Conservation (phyloP, 2,329 filamentous ascomycete genomes). For the Verticillium zaregamsianum region DNA sequence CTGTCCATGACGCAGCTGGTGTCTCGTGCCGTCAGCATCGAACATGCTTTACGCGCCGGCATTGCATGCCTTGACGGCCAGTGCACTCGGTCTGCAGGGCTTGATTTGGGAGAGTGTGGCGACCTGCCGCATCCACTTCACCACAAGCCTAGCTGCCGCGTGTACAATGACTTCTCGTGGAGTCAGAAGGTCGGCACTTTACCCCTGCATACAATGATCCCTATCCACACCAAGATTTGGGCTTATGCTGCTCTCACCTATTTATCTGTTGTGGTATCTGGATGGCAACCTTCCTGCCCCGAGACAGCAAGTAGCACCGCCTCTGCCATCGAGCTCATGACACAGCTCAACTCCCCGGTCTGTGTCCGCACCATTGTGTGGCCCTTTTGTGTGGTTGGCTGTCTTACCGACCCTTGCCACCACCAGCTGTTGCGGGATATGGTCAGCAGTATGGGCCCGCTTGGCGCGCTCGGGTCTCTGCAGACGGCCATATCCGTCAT, state of each 20-base stretch:
- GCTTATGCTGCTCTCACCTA: slow-evolving; percentile 43
- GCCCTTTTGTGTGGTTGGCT: slow-evolving; percentile 38
- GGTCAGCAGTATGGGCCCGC: slow-evolving; percentile 33
- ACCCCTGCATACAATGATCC: slow-evolving; percentile 3
- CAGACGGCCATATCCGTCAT: slow-evolving; percentile 38
- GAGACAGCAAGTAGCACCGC: slow-evolving; percentile 32
- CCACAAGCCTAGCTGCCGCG: slow-evolving; percentile 3
- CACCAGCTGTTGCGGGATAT: slow-evolving; percentile 38
- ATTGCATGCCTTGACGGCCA: slow-evolving; percentile 14
- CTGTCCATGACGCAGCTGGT: slow-evolving; percentile 43
- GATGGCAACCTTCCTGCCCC: slow-evolving; percentile 43
- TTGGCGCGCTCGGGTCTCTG: slow-evolving; percentile 41
- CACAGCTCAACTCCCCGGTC: slow-evolving; percentile 24
- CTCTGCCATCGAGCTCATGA: slow-evolving; percentile 26
- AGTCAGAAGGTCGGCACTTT: slow-evolving; percentile 2
- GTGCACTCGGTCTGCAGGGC: slow-evolving; percentile 11
- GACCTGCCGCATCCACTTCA: slow-evolving; percentile 17
- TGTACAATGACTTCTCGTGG: slow-evolving; percentile 4
- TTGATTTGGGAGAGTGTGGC: slow-evolving; percentile 7
- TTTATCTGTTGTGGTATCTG: slow-evolving; percentile 42
- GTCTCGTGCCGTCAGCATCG: slow-evolving; percentile 13
- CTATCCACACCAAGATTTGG: slow-evolving; percentile 35
- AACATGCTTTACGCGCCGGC: slow-evolving; percentile 11
- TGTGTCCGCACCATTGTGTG: slow-evolving; percentile 36
- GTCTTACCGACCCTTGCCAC: slow-evolving; percentile 31